Evolutionary conservation across 139 green algal species (phyloP), one percentile per base, ranked within the genome.

Genomic region (Desmodesmus armatus): DNA sequence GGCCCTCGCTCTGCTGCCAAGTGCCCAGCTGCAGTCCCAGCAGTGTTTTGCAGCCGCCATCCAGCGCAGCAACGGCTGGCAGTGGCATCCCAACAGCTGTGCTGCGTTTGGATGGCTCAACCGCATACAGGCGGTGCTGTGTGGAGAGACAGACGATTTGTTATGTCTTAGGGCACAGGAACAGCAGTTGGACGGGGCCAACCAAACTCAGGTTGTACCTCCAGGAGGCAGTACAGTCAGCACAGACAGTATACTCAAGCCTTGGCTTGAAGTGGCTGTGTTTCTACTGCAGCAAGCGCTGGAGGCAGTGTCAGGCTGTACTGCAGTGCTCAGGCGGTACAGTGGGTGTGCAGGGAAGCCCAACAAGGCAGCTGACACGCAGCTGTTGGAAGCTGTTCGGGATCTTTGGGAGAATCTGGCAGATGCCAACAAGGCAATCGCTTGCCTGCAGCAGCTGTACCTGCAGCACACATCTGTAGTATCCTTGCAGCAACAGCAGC

Each of bases 31-130:
- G 19, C 49, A 49, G 5, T 81, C 74, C 31, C 78, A 84, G 62
- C 40, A 49, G 39, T 27, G 29, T n/a, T 84, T 76, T 29, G 40
- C 40, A 2, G 25, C 15, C 11, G 33, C 58, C 21, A 23, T 44
- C 25, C 58, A n/a, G n/a, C 27, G 58, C 60, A 75, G 78, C 62
- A 44, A 6, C n/a, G 62, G 62, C 29, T 65, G 41, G 78, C 78
- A 84, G 62, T 73, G 62, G 78, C 78, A 84, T 62, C 78, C 78
- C 9, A 49, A 39, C 58, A 75, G 58, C 58, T 72, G 58, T 29
- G 62, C 78, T 41, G 78, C 43, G 5, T 84, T 72, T 60, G 78
- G 78, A 11, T 84, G 60, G 60, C 41, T 84, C 27, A 84, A 84
- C 40, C 63, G 62, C 3, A 39, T 73, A 40, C 41, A 84, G 40